Base-by-base conservation (phyloP, 805 yeast species). In the Lipomyces yamadae region DNA sequence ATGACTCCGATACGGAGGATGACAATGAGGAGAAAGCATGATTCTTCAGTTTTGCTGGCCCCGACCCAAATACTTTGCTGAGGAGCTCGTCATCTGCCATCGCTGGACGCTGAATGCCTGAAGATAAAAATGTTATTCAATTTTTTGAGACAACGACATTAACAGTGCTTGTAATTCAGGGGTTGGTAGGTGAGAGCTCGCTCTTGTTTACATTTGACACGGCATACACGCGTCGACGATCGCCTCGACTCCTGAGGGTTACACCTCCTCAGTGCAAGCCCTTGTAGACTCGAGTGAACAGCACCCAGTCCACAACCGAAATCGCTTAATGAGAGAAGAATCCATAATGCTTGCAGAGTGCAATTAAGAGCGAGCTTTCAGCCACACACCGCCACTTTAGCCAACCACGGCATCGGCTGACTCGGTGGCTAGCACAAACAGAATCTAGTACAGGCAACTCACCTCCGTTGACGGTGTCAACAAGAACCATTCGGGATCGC, bases 41-140 rank as follows among this genome's bases (percentile, higher is more conserved):
- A n/a, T 35, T 37, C 11, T 39, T 42, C 30, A 58, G 63, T 4
- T 50, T 30, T 15, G 53, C 18, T 24, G 57, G n/a, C 48, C 29
- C 56, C 58, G 62, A 61, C 39, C 68, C 68, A 34, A 64, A 64
- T 30, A 65, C 68, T 39, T 57, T 61, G n/a, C 48, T 52, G 53
- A 65, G 64, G 10, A 65, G 53, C 53, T 64, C 64, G 45, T 65
- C 64, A 8, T 60, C 62, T 8, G 63, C 58, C 59, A 56, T 29
- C 34, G 55, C 29, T 42, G 48, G 48, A 42, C 48, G 24, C 18
- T 7, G 24, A n/a, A 42, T 42, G n/a, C 48, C 48, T 42, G 48
- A 13, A 42, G 24, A 42, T 6, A 42, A 42, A 6, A 42, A 15
- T 13, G 6, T 42, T 42, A 42, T 18, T 4, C 48, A 6, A 7